Base-by-base conservation (phyloP, 106 monocot genomes). In the Narthecium ossifragum region DNA sequence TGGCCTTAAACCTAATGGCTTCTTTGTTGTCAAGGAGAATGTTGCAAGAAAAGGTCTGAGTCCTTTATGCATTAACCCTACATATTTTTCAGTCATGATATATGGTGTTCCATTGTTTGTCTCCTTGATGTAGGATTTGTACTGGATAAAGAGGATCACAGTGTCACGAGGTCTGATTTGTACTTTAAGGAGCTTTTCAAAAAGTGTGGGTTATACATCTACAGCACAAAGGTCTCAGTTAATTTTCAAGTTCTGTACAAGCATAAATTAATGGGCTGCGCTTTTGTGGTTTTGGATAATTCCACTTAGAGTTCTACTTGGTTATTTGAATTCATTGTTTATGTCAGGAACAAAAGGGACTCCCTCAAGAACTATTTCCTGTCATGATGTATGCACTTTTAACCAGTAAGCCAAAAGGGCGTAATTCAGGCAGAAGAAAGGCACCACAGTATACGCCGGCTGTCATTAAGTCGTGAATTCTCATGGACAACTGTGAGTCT, bases 321-420 rank as follows among this genome's bases (percentile, higher is more conserved):
- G 4, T 41, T 31, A 17, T 2, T 71, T 23, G 38, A 34, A 14
- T 13, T 6, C 13, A 27, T 60, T 43, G 12, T 43, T 43, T 18
- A 12, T 64, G 27, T 62, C 84, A 98, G 98, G 84, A 91, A 61
- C 98, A 98, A 49, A 88, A 64, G 26, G 91, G 80, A 28, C 54
- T 98, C 46, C 98, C 98, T 0, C 57, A 68, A 33, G 98, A 88
- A 59, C 46, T 98, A 47, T 91, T 87, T 57, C 58, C 87, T 38
- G 98, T 91, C 46, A 98, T 81, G 70, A 98, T 88, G 87, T 98
- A 91, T 71, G 90, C 84, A 10, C 45, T 98, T 17, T 81, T 84
- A 29, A 78, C 79, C 12, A 51, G 69, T 25, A 91, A 74, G 33
- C 66, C 70, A 29, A 78, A 33, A 57, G 66, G 65, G 14, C 21